Evolutionary conservation across 2,329 filamentous ascomycete species (phyloP).

Genomic region (Boeremia exigua): DNA sequence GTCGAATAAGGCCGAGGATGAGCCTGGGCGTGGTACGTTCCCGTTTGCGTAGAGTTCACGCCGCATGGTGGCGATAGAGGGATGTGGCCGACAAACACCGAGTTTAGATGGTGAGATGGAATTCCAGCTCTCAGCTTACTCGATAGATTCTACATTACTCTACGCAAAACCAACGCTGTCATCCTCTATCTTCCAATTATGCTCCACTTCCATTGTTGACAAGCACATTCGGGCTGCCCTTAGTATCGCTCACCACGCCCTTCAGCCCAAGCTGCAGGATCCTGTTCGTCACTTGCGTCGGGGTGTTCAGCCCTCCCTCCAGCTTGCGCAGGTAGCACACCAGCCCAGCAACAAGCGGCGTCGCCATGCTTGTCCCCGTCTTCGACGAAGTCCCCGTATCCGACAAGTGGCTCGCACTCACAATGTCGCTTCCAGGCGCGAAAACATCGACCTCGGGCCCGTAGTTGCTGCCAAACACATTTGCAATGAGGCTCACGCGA

Average conservation of each 20-base stretch:
- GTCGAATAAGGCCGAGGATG: constrained; percentile 4
- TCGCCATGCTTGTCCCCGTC: constrained; percentile 69
- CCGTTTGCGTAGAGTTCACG: constrained; percentile 27
- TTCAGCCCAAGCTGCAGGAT: constrained; percentile 1
- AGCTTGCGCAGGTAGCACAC: constrained; percentile 69
- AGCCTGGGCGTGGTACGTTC: constrained; percentile 11
- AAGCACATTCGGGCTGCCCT: background rate
- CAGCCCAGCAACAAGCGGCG: constrained; percentile 70
- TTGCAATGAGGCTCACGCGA: constrained; percentile 14
- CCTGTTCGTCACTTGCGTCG: background rate
- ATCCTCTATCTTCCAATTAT: background rate
- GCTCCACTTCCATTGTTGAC: constrained; percentile 4
- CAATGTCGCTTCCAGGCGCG: constrained; percentile 45
- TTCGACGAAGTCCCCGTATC: constrained; percentile 53
- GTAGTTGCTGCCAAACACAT: constrained; percentile 29
- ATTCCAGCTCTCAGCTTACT: background rate
- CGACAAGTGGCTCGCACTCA: constrained; percentile 51
- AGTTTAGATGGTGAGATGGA: background rate
- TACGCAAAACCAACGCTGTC: background rate
- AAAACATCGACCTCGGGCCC: constrained; percentile 44
- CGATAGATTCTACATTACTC: background rate
- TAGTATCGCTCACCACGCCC: background rate
- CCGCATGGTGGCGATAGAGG: too few species aligned
- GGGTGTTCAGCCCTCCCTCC: constrained; percentile 30
- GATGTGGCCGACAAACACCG: background rate